Evolutionary conservation across 148 eudicot species (phyloP), one percentile per base, ranked within the genome.

Genomic region (Chenopodium quinoa): DNA sequence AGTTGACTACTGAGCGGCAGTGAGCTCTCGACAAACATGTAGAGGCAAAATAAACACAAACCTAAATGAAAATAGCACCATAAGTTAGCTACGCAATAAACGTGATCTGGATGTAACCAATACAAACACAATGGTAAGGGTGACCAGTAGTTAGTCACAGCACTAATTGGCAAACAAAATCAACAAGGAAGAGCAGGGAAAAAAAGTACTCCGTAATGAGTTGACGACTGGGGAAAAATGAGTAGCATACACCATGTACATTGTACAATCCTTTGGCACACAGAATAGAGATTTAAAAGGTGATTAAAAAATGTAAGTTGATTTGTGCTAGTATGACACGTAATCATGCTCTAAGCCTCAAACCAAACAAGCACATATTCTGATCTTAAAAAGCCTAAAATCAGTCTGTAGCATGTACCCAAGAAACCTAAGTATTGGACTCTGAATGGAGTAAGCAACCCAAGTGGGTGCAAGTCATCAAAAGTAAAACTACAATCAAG

Each of bases 41-140:
- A 91, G 68, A 95, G 85, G 84, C 98, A 92, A 77, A 90, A 90
- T 77, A 95, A 83, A 89, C 98, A 93, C 84, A 95, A 84, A 66
- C 98, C 98, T 95, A 90, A 75, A 79, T 31, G 48, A 80, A 47
- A 77, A 70, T 34, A 69, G 58, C 44, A 68, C 23, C 40, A 77
- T 13, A 27, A 48, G 46, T 76, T 73, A 79, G 71, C 10, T 11
- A 11, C 0, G 50, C 5, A 37, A 63, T 64, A n/a, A 2, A 69
- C 12, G 37, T 40, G 14, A 14, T 56, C 54, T 50, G 54, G 54
- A 13, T 50, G 54, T 50, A 50, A 50, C 74, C 10, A 37, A 40
- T 67, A 65, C 69, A 8, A 9, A 65, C 27, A 65, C 11, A 23
- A 65, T 65, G 69, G 27, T 25, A 11, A 56, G 5, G 0, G 8